Conservation (phyloP, 345 rosid species). For the Populus ilicifolia region DNA sequence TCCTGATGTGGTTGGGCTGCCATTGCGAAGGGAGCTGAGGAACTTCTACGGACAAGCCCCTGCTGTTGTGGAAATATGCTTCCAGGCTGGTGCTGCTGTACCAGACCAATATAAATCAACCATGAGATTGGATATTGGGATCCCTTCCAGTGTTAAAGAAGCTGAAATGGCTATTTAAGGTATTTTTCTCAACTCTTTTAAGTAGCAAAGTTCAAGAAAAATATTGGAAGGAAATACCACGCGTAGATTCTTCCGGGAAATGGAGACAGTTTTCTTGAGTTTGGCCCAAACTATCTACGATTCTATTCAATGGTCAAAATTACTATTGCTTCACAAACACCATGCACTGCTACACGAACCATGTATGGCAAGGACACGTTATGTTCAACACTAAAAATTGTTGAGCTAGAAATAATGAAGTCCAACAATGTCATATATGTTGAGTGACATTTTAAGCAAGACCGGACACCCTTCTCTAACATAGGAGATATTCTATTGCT, state of each 20-base stretch:
- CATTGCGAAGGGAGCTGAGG: slow-evolving; percentile 63
- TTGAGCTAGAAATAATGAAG: too few species aligned
- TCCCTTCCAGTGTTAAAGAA: slow-evolving; percentile 64
- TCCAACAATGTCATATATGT: too few species aligned
- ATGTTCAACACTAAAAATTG: too few species aligned
- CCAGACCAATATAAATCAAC: slow-evolving; percentile 83
- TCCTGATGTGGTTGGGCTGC: slow-evolving; percentile 65
- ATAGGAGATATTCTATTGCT: not conserved
- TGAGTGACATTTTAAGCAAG: too few species aligned
- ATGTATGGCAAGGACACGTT: too few species aligned
- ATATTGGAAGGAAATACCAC: not conserved
- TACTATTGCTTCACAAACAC: not conserved
- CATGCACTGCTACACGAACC: too few species aligned
- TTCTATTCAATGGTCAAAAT: not conserved
- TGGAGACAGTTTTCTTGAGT: not conserved
- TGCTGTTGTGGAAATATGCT: slow-evolving; percentile 79
- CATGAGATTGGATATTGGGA: slow-evolving; percentile 93
- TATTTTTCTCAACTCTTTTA: not conserved
- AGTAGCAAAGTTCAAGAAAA: not conserved
- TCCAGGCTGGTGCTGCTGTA: slow-evolving; percentile 70
- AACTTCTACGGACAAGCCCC: slow-evolving; percentile 90
- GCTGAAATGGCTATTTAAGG: slow-evolving; percentile 92
- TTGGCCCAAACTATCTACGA: not conserved
- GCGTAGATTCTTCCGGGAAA: not conserved
- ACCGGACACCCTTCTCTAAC: too few species aligned